Percentiles rank a stretch among this genome's conserved stretches.
These are phyloP conservation scores for Phytophthora podocarpi DNA, from an alignment of 352 stramenopile genomes.

Conservation along the genomic window DNA sequence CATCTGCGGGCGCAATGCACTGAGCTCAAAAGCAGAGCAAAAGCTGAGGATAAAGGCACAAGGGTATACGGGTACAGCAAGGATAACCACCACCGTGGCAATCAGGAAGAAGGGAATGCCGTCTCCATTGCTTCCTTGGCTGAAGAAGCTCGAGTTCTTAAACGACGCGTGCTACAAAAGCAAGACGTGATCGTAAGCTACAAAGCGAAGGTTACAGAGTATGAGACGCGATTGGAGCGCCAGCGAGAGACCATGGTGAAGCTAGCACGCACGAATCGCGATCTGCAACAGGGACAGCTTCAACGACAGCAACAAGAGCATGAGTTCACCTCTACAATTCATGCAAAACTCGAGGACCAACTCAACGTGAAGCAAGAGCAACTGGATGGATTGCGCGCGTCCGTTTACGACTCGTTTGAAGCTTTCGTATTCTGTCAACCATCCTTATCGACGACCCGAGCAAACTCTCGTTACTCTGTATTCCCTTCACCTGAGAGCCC, in stretches of 20 bases:
- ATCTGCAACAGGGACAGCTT: slow-evolving; percentile 42
- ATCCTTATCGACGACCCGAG: no score
- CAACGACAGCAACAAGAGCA: slow-evolving; percentile 23
- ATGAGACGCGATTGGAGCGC: slow-evolving; percentile 38
- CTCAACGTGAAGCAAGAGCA: slow-evolving; percentile 33
- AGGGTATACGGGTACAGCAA: not conserved
- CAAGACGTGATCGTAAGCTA: slow-evolving; percentile 54
- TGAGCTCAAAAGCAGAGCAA: slow-evolving; percentile 22
- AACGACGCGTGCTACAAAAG: slow-evolving; percentile 60
- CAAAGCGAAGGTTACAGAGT: slow-evolving; percentile 44
- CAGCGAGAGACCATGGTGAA: slow-evolving; percentile 46
- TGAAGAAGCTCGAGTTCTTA: slow-evolving; percentile 48
- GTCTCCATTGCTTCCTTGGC: slow-evolving; percentile 12
- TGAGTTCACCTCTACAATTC: slow-evolving; percentile 4
- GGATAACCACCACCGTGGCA: not conserved
- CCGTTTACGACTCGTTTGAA: slow-evolving; percentile 64
- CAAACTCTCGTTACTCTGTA: slow-evolving; percentile 2
- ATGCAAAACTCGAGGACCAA: slow-evolving; percentile 20
- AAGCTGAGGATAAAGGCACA: not conserved
- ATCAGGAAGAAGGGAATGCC: not conserved
- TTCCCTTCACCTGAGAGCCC: not conserved
- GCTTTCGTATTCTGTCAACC: slow-evolving; percentile 49
- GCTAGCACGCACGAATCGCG: slow-evolving; percentile 42
- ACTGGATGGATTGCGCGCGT: slow-evolving; percentile 60
- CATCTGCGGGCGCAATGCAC: slow-evolving; percentile 33